Base-by-base conservation (phyloP, 306 rosid genomes). In the Casuarina glauca region DNA sequence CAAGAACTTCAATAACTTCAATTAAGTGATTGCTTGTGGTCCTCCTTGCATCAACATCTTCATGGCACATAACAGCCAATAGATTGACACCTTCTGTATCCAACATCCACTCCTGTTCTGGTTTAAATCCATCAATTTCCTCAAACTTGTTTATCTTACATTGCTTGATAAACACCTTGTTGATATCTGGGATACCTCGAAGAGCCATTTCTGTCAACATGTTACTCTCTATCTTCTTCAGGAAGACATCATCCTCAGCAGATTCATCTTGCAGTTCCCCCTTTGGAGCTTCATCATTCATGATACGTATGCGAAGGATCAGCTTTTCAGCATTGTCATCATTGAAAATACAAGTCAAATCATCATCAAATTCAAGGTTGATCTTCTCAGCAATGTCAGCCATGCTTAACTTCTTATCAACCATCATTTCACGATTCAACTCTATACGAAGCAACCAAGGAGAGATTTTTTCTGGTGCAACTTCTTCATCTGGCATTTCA, bases 371-470 rank as follows among this genome's bases (percentile, higher is more conserved):
- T 69, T 93, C 99, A 69, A 86, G 90, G 79, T 95, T 95, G 62
- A 95, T 95, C 91, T 95, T 95, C 88, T 93, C 99, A 3, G 97
- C 99, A 78, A 95, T 95, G 87, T 95, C 95, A 53, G 99, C 99
- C 97, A 95, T 95, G 85, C 99, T 95, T 71, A 95, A 83, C 86
- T 95, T 95, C 90, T 95, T 95, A 85, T 95, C 99, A 80, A 95
- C 99, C 99, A 95, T 95, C 99, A 95, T 95, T 86, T 95, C 99
- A 6, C 99, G 97, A 85, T 95, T 95, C 78, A 95, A 82, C 83
- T 95, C 97, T 63, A 95, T 89, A 19, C 99, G 97, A 78, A 95
- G 99, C 88, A 95, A 83, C 99, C 99, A 95, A 15, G 97, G 99
- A 53, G 99, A 95, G 43, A 95, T 95, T 82, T 95, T 95, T 15